A percentile compares a stretch with the other conserved stretches of the same genome.
phyloP scores from a whole-genome alignment of 2,329 filamentous ascomycete species.

The Apiospora aurea region DNA sequence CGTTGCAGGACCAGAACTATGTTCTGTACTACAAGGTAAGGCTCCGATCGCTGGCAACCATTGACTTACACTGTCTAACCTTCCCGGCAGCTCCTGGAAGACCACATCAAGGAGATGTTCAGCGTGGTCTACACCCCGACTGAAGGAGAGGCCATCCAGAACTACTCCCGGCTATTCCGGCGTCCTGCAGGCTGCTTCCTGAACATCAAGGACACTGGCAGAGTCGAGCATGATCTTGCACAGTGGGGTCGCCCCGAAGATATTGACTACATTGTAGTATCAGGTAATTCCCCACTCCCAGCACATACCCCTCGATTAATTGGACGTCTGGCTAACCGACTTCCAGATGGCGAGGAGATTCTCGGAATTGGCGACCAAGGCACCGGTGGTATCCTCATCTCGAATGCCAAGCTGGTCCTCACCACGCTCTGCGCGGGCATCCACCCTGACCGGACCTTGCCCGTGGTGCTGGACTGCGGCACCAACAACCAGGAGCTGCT shows the following conservation, averaged over 20 bases:
- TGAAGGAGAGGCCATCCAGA: slow-evolving; percentile 86
- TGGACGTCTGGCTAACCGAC: slow-evolving; percentile 22
- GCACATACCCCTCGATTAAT: too few relatives aligned
- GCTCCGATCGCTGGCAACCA: not conserved
- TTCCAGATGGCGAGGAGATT: slow-evolving; percentile 70
- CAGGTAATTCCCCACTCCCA: slow-evolving; percentile 56
- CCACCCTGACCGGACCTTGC: slow-evolving; percentile 78
- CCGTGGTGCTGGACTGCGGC: slow-evolving; percentile 85
- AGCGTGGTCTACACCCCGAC: slow-evolving; percentile 91
- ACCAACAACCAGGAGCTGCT: slow-evolving; percentile 81
- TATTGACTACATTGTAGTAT: slow-evolving; percentile 88
- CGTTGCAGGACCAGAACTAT: slow-evolving; percentile 84
- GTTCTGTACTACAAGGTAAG: slow-evolving; percentile 79
- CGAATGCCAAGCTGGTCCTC: slow-evolving; percentile 81
- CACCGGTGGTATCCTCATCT: slow-evolving; percentile 84
- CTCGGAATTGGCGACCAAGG: slow-evolving; percentile 91
- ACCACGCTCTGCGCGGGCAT: slow-evolving; percentile 89
- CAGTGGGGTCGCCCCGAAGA: slow-evolving; percentile 76
- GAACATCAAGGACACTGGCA: slow-evolving; percentile 72
- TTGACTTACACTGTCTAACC: not conserved
- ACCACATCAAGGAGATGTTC: slow-evolving; percentile 87
- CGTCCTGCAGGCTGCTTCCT: slow-evolving; percentile 83
- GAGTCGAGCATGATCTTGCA: slow-evolving; percentile 69
- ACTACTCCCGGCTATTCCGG: slow-evolving; percentile 81
- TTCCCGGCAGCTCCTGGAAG: slow-evolving; percentile 65